phyloP scores from a whole-genome alignment of 2,329 filamentous ascomycete species.

The Ascochyta clinopodiicola region DNA sequence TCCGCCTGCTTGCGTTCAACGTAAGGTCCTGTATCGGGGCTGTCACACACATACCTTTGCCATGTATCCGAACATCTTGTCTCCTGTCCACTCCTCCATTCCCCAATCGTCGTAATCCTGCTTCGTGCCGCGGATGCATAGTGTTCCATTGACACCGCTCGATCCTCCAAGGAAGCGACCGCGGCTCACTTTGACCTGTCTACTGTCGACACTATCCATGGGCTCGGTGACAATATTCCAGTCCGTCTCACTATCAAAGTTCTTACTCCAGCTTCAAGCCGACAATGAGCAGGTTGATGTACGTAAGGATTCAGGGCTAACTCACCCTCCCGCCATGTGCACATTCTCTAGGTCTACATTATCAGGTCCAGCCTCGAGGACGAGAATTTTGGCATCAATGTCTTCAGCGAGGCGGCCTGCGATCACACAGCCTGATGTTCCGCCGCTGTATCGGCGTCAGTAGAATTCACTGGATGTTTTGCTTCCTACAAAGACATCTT shows the following conservation, averaged over 20 bases:
- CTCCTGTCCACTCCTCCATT: conserved; percentile 62
- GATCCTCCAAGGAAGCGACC: conserved; percentile 60
- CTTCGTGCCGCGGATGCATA: conserved; percentile 58
- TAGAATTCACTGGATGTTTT: background rate
- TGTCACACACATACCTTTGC: conserved; percentile 49
- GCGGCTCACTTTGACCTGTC: conserved; percentile 57
- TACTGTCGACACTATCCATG: conserved; percentile 48
- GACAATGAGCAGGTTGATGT: conserved; percentile 15
- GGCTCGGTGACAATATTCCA: conserved; percentile 59
- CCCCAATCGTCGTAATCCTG: conserved; percentile 64
- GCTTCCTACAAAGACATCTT: conserved; percentile 12
- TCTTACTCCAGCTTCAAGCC: conserved; percentile 50
- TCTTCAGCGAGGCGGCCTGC: conserved; percentile 57
- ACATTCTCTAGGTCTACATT: conserved; percentile 56
- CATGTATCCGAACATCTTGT: conserved; percentile 65
- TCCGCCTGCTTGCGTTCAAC: conserved; percentile 50
- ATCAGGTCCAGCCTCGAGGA: conserved; percentile 58
- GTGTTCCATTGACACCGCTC: conserved; percentile 58
- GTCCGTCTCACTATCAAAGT: conserved; percentile 58
- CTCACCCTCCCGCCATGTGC: conserved; percentile 59
- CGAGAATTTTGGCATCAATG: conserved; percentile 49
- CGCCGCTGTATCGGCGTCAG: conserved; percentile 41
- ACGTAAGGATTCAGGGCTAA: background rate
- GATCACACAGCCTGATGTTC: conserved; percentile 58
- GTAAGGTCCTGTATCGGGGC: no score